Percentiles rank a stretch among this genome's conserved stretches.
These are phyloP conservation scores for Schizosaccharomyces versatilis DNA, from an alignment of 1,139 yeast species.

Conservation along the genomic window DNA sequence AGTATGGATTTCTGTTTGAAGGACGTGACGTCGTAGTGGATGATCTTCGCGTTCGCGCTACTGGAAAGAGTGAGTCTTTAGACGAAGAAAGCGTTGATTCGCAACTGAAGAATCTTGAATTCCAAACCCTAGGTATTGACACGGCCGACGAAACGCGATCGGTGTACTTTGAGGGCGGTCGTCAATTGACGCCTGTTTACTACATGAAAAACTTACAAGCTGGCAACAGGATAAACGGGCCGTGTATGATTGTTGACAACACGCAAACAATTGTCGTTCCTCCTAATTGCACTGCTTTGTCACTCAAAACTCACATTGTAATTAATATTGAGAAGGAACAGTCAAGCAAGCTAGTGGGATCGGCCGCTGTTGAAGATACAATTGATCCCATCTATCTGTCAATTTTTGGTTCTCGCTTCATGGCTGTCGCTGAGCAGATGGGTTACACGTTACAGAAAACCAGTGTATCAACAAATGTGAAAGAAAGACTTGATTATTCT, in stretches of 20 bases:
- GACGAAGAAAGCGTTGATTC: constrained; percentile 21
- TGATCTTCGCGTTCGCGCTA: constrained; percentile 54
- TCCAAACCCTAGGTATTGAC: constrained; percentile 14
- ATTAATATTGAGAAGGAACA: constrained; percentile 20
- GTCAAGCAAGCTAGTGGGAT: not conserved
- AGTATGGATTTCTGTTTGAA: constrained; percentile 44
- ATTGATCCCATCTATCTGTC: constrained; percentile 44
- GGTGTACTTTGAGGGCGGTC: constrained; percentile 29
- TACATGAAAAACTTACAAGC: constrained; percentile 27
- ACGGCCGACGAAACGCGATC: constrained; percentile 18
- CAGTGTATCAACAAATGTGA: constrained; percentile 50
- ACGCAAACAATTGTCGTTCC: constrained; percentile 73
- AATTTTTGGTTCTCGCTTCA: constrained; percentile 51
- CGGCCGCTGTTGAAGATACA: not conserved
- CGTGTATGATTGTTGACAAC: constrained; percentile 63
- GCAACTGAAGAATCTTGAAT: constrained; percentile 16
- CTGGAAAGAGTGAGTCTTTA: constrained; percentile 22
- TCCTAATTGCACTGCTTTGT: constrained; percentile 40
- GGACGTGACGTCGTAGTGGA: constrained; percentile 44
- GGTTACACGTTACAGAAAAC: constrained; percentile 52
- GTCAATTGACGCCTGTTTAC: constrained; percentile 32
- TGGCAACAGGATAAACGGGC: constrained; percentile 44
- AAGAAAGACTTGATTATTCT: constrained; percentile 52
- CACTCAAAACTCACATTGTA: constrained; percentile 38
- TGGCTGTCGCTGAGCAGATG: constrained; percentile 69